Conservation (phyloP, 768 basidiomycete genomes). For the Chiua virens region DNA sequence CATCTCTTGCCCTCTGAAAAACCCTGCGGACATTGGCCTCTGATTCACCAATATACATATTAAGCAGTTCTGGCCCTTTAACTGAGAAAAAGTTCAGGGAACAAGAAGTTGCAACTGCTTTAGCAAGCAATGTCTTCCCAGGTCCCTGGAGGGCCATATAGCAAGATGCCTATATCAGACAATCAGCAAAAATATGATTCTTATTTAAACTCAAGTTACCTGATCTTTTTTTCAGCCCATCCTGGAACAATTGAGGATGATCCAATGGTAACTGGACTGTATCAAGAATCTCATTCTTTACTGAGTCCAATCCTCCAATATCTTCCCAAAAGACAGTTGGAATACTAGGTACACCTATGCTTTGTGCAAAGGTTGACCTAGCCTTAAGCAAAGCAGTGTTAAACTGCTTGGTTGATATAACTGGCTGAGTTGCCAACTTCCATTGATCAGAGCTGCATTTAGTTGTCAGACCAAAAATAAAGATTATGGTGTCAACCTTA, state of each 20-base stretch:
- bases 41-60: conserved; percentile 99
- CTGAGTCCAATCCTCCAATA: conserved; percentile 84
- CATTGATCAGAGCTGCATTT: conserved; percentile 1
- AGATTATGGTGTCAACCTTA: conserved; percentile 5
- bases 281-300: conserved; percentile 92
- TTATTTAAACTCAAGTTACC: conserved; percentile 45
- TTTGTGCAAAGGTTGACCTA: conserved; percentile 80
- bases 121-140: conserved; percentile 92
- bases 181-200: not conserved
- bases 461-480: not conserved
- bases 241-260: conserved; percentile 85
- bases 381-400: conserved; percentile 68
- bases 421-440: conserved; percentile 10
- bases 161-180: conserved; percentile 63
- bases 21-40: conserved; percentile 95
- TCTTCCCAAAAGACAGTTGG: conserved; percentile 97
- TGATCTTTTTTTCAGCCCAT: conserved; percentile 93
- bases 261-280: conserved; percentile 93
- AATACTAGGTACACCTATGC: conserved; percentile 96
- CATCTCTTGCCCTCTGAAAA: conserved; percentile 89
- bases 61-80: conserved; percentile 92
- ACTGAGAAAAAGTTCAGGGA: conserved; percentile 97
- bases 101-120: conserved; percentile 94
- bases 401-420: conserved; percentile 59
- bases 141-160: conserved; percentile 97